phyloP scores from a whole-genome alignment of 345 rosid genomes.

The Draba incana region DNA sequence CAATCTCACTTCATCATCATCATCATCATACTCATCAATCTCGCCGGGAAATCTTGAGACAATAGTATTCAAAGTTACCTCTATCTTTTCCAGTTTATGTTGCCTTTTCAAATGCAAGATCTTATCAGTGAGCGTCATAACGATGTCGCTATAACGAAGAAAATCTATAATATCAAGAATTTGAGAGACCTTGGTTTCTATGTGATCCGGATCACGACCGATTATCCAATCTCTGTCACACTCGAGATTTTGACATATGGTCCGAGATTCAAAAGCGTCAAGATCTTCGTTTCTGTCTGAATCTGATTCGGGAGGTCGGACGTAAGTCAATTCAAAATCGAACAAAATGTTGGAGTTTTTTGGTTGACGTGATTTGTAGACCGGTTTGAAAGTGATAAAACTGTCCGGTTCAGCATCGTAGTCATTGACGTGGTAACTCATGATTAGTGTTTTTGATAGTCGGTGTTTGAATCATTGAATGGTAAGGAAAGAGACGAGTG shows the following conservation, averaged over 20 bases:
- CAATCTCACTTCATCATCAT: neutral
- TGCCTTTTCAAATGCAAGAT: neutral
- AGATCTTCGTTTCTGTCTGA: conserved; percentile 4
- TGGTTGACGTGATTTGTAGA: too few species aligned
- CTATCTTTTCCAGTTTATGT: neutral
- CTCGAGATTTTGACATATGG: neutral
- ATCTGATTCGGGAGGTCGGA: neutral
- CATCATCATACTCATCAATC: neutral
- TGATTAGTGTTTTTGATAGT: too few species aligned
- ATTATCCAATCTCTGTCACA: neutral
- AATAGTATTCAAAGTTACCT: neutral
- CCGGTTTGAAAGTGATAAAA: too few species aligned
- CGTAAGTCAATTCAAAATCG: neutral
- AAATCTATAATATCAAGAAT: neutral
- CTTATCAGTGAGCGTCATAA: neutral
- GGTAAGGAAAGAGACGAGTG: too few species aligned
- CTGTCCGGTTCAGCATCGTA: too few species aligned
- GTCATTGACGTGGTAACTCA: too few species aligned
- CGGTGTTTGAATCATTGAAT: too few species aligned
- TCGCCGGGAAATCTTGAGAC: neutral
- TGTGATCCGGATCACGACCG: neutral
- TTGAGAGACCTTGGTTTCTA: neutral
- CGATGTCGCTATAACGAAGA: neutral
- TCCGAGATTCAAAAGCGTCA: neutral
- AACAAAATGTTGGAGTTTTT: neutral